Evolutionary conservation across 2,329 filamentous ascomycete species (phyloP).

Genomic region (Raffaelea arxii): DNA sequence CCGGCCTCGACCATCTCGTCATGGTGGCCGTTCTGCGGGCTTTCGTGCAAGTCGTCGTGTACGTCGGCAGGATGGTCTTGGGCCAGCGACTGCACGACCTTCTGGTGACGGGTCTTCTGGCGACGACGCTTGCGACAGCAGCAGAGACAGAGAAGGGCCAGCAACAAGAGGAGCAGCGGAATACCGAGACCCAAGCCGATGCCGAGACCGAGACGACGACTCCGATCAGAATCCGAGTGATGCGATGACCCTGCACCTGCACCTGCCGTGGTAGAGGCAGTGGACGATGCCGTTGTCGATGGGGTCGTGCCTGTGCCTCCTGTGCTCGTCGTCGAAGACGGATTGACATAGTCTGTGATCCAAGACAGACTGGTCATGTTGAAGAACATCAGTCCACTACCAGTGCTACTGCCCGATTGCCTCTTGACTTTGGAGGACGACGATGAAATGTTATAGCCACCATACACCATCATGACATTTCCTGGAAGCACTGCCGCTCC

Average conservation of each 20-base stretch:
- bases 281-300: slow-evolving; percentile 2
- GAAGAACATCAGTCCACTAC: slow-evolving; percentile 30
- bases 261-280: slow-evolving; percentile 5
- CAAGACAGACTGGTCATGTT: slow-evolving; percentile 49
- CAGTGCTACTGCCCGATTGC: background rate
- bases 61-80: slow-evolving; percentile 39
- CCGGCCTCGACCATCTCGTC: slow-evolving; percentile 35
- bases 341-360: slow-evolving; percentile 40
- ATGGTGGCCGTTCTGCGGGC: too few species aligned
- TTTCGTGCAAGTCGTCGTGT: too few species aligned
- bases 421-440: slow-evolving; percentile 15
- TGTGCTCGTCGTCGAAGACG: slow-evolving; percentile 9
- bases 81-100: slow-evolving; percentile 36
- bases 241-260: too few species aligned
- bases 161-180: slow-evolving; percentile 36
- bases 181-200: slow-evolving; percentile 57
- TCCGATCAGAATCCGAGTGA: too few species aligned
- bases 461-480: slow-evolving; percentile 59
- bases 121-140: slow-evolving; percentile 34
- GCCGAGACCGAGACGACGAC: slow-evolving; percentile 41
- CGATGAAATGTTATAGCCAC: slow-evolving; percentile 43
- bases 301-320: slow-evolving; percentile 3
- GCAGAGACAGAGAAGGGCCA: slow-evolving; percentile 31
- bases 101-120: slow-evolving; percentile 29
- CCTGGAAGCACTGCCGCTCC: slow-evolving; percentile 54